Conservation (phyloP, 495 filamentous ascomycete species). For the Cercophora scortea region DNA sequence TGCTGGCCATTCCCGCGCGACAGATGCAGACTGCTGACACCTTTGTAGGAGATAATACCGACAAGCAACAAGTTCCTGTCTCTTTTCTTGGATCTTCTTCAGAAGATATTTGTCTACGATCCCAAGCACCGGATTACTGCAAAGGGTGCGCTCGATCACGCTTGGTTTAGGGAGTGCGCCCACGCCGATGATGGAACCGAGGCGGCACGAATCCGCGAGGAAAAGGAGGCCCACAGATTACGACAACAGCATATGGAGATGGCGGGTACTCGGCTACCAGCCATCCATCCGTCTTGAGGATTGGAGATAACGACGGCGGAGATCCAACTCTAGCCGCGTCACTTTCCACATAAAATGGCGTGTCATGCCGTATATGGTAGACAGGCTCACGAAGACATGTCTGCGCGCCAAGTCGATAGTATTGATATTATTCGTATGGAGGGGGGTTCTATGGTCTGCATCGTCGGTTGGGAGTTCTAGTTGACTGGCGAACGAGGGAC, state of each 20-base stretch:
- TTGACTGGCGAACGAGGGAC: not conserved
- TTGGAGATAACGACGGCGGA: slow-evolving; percentile 1
- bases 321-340: not conserved
- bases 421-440: slow-evolving; percentile 7
- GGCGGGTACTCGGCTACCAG: slow-evolving; percentile 3
- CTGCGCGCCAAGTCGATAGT: slow-evolving; percentile 6
- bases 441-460: slow-evolving; percentile 1
- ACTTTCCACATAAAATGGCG: slow-evolving; percentile 6
- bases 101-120: slow-evolving; percentile 92
- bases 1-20: not conserved
- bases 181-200: slow-evolving; percentile 88
- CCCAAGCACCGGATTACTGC: slow-evolving; percentile 85
- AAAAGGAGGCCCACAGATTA: slow-evolving; percentile 27
- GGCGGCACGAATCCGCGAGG: slow-evolving; percentile 64
- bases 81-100: slow-evolving; percentile 79
- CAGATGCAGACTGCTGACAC: slow-evolving; percentile 19
- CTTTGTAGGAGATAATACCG: slow-evolving; percentile 77
- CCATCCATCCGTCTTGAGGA: slow-evolving; percentile 4
- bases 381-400: slow-evolving; percentile 12
- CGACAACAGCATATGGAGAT: slow-evolving; percentile 11
- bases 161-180: slow-evolving; percentile 84
- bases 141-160: slow-evolving; percentile 81
- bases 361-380: slow-evolving; percentile 4
- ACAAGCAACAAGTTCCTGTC: slow-evolving; percentile 67
- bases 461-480: not conserved